Conservation (phyloP, 2,329 filamentous ascomycete genomes). For the Chalaropsis thielavioides region DNA sequence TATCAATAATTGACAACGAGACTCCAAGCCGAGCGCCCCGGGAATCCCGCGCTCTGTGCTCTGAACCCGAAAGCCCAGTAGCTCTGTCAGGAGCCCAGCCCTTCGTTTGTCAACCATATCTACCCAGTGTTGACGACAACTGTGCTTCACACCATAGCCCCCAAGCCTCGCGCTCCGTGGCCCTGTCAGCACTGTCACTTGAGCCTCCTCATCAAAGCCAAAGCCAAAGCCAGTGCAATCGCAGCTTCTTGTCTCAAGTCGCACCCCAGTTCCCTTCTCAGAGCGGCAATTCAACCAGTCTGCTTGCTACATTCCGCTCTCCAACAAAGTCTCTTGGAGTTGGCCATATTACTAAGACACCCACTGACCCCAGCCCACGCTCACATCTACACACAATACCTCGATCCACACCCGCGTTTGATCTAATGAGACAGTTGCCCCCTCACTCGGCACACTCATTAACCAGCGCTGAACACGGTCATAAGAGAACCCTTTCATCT, state of each 20-base stretch:
- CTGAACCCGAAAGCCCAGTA: not conserved
- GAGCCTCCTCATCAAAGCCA: not conserved
- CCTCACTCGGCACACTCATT: conserved; percentile 4
- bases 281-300: not conserved
- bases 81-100: not conserved
- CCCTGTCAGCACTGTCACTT: not conserved
- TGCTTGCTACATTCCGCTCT: conserved; percentile 5
- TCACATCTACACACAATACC: not conserved
- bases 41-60: not conserved
- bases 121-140: not conserved
- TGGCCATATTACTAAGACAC: not conserved
- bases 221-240: not conserved
- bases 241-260: conserved; percentile 8
- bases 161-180: not conserved
- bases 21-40: not conserved
- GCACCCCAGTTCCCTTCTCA: not conserved
- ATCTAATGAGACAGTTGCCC: conserved; percentile 10
- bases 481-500: conserved; percentile 15
- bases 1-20: not conserved
- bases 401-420: not conserved
- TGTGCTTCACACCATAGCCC: not conserved
- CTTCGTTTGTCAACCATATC: not conserved
- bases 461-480: conserved; percentile 8
- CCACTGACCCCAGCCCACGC: not conserved
- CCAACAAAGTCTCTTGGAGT: not conserved